Evolutionary conservation across 257 asterid species (phyloP).

Genomic region (Solanum paucissectum): DNA sequence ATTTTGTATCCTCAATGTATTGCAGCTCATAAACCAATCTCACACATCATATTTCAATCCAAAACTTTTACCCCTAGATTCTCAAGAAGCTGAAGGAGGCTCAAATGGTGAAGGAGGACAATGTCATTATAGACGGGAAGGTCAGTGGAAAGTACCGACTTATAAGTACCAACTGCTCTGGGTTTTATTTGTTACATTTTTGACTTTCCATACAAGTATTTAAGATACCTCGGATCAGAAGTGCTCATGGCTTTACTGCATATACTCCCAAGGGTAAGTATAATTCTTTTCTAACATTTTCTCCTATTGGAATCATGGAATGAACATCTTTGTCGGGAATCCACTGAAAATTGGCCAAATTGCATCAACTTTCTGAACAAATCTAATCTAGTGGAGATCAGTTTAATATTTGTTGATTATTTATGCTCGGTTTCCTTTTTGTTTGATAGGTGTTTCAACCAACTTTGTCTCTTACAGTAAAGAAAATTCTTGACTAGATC

Average conservation of each 20-base stretch:
- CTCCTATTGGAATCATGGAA: background rate
- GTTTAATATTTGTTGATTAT: background rate
- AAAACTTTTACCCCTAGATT: conserved; percentile 34
- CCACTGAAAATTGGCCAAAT: background rate
- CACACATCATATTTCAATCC: background rate
- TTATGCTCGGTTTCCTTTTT: background rate
- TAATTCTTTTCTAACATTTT: background rate
- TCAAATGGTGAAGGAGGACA: conserved; percentile 52
- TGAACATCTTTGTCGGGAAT: background rate
- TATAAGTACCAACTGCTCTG: background rate
- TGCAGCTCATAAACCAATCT: background rate
- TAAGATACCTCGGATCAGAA: background rate
- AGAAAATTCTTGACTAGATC: background rate
- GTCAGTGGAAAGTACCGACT: conserved; percentile 15
- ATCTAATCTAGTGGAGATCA: background rate
- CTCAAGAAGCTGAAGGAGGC: conserved; percentile 78
- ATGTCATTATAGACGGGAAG: conserved; percentile 51
- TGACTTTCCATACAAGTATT: background rate
- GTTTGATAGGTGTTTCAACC: background rate
- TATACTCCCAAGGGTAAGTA: background rate
- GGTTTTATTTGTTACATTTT: background rate
- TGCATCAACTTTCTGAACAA: background rate
- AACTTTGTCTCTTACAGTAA: background rate
- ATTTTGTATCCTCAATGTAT: background rate
- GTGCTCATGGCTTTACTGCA: background rate